Percentiles rank a stretch among this genome's conserved stretches.
Conservation (phyloP, 169 alveolate species). For the Perkinsus chesapeaki region DNA sequence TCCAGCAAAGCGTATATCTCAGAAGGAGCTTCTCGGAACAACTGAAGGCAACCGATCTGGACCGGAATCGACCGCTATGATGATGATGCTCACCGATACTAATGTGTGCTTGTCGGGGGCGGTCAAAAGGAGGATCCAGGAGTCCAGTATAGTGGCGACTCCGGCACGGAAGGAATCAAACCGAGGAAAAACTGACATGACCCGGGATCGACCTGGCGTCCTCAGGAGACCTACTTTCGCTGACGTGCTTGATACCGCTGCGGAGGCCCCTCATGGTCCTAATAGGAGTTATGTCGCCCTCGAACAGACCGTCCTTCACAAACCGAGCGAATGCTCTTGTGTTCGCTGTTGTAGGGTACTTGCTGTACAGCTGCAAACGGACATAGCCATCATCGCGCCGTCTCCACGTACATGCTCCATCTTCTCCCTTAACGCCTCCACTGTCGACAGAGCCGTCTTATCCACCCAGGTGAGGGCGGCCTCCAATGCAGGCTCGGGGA, state of each 20-base stretch:
- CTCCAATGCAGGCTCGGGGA: background rate
- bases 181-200: background rate
- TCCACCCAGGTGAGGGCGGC: background rate
- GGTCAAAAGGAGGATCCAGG: background rate
- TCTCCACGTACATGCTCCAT: background rate
- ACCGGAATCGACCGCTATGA: background rate
- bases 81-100: background rate
- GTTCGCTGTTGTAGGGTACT: background rate
- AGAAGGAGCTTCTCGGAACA: background rate
- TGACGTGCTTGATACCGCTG: background rate
- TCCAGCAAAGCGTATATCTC: background rate
- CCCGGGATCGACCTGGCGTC: background rate
- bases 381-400: background rate
- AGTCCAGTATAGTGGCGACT: background rate
- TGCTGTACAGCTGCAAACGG: background rate
- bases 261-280: slow-evolving; percentile 2
- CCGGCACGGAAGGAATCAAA: background rate
- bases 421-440: background rate
- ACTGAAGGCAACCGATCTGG: background rate
- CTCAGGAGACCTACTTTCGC: background rate
- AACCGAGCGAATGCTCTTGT: background rate
- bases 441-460: background rate
- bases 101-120: background rate
- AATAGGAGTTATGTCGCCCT: background rate
- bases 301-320: background rate